Conservation (phyloP, 2,329 filamentous ascomycete genomes). For the Sordariomycetes sp. region DNA sequence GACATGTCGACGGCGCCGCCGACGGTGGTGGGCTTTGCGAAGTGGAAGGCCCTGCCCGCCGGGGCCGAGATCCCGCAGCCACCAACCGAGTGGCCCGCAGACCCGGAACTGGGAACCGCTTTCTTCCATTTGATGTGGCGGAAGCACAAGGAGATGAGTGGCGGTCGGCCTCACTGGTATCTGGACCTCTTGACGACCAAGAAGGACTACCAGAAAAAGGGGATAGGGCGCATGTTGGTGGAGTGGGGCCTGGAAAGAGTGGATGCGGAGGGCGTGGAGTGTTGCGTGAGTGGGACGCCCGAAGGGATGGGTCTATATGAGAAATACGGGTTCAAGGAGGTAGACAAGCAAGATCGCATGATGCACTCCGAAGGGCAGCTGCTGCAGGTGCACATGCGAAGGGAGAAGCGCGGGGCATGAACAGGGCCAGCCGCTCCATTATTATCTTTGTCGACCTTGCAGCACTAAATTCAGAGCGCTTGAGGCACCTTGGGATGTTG, state of each 20-base stretch:
- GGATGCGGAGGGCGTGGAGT: slow-evolving; percentile 21
- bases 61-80: neutral
- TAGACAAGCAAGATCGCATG: slow-evolving; percentile 10
- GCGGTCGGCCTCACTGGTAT: neutral
- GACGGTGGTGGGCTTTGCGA: neutral
- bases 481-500: too few relatives aligned
- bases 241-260: slow-evolving; percentile 23
- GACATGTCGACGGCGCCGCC: neutral
- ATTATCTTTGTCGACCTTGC: too few relatives aligned
- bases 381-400: neutral
- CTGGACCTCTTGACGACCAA: neutral
- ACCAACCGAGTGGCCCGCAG: neutral
- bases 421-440: too few relatives aligned
- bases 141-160: neutral
- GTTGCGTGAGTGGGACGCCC: slow-evolving; percentile 23
- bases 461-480: too few relatives aligned
- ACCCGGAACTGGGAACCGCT: neutral
- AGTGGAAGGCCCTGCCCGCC: neutral
- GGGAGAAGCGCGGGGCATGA: neutral
- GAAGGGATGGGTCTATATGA: slow-evolving; percentile 21
- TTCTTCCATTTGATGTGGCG: neutral
- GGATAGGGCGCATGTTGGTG: slow-evolving; percentile 22
- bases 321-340: slow-evolving; percentile 21
- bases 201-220: slow-evolving; percentile 20
- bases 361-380: neutral